Conservation (phyloP, 257 asterid genomes). For the Jaltomata sinuosa region DNA sequence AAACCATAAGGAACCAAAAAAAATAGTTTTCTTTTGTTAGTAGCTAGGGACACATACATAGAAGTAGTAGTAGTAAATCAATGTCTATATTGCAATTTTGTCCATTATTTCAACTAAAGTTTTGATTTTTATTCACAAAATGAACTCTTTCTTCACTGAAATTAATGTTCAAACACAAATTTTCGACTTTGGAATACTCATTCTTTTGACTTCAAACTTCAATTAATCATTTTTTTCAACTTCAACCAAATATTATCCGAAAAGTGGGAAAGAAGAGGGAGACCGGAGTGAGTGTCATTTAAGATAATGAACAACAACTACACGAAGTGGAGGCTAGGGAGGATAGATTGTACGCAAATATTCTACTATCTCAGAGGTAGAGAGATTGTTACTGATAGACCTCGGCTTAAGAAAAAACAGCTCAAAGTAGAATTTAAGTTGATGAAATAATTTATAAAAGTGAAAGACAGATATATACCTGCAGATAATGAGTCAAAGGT, state of each 20-base stretch:
- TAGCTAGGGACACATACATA: background rate
- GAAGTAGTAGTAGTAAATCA: background rate
- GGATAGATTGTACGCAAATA: too few species aligned
- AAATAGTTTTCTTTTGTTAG: background rate
- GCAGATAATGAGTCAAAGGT: slow-evolving; percentile 34
- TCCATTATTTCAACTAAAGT: background rate
- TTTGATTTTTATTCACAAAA: background rate
- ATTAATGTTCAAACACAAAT: background rate
- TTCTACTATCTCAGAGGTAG: too few species aligned
- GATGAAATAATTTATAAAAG: background rate
- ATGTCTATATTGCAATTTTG: background rate
- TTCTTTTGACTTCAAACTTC: background rate
- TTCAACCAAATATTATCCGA: background rate
- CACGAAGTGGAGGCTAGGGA: too few species aligned
- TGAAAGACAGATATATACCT: slow-evolving; percentile 10
- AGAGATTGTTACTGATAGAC: too few species aligned
- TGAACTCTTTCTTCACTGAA: background rate
- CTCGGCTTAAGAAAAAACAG: too few species aligned
- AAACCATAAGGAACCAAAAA: background rate
- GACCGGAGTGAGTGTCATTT: background rate
- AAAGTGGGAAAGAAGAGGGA: background rate
- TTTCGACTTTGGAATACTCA: background rate
- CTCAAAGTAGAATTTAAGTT: background rate
- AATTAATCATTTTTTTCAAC: background rate
- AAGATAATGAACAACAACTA: background rate